phyloP scores from a whole-genome alignment of 441 rosid genomes.

The Gossypium laxum region DNA sequence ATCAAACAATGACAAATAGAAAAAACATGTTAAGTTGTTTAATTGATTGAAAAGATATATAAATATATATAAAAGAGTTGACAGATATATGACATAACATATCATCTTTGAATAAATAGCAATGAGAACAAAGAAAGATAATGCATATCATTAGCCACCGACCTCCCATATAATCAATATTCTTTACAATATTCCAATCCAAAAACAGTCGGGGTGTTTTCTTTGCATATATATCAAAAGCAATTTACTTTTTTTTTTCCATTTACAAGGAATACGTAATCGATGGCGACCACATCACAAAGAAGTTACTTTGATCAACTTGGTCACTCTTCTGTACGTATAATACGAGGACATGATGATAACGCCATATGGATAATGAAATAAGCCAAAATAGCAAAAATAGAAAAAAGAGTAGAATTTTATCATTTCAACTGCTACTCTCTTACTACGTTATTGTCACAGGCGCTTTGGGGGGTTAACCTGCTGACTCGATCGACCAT shows the following conservation, averaged over 20 bases:
- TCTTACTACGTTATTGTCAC: neutral
- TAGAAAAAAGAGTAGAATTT: neutral
- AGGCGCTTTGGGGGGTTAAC: too few species aligned
- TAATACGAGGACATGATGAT: neutral
- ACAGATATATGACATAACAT: too few species aligned
- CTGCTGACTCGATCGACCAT: neutral
- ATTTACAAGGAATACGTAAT: neutral
- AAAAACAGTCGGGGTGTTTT: too few species aligned
- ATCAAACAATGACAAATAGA: too few species aligned
- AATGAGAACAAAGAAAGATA: too few species aligned
- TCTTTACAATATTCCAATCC: too few species aligned
- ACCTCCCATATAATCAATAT: too few species aligned
- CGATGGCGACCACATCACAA: neutral
- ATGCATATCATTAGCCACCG: too few species aligned
- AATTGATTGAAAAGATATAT: too few species aligned
- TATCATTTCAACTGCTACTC: neutral
- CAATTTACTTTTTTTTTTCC: neutral
- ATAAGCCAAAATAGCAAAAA: neutral
- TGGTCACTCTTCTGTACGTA: neutral
- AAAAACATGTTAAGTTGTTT: too few species aligned
- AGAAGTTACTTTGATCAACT: neutral
- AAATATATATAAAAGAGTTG: too few species aligned
- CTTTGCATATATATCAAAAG: neutral
- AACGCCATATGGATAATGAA: neutral
- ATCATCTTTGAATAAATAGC: too few species aligned